Percentiles rank a stretch among this genome's conserved stretches.
These are phyloP conservation scores for Geranomyces variabilis DNA, from an alignment of 192 early-diverging fungal genomes.

Conservation along the genomic window DNA sequence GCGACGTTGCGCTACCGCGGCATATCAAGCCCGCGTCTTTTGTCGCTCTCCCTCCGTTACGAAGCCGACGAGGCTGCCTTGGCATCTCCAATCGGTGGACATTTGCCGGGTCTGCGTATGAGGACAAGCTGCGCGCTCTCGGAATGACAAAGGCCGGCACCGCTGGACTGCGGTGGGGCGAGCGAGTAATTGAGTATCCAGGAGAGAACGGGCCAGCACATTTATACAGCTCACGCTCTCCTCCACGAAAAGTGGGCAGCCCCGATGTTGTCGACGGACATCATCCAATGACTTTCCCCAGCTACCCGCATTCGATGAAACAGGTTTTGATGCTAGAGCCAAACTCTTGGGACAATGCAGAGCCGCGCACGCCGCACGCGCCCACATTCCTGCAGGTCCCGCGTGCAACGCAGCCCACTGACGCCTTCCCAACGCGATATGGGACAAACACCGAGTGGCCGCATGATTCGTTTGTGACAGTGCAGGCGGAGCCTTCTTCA, in stretches of 20 bases:
- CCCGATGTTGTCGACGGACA: no score
- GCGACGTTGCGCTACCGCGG: background rate
- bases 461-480: slow-evolving; percentile 8
- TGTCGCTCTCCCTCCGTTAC: slow-evolving; percentile 1
- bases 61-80: slow-evolving; percentile 2
- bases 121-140: background rate
- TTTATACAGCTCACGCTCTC: no score
- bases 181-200: slow-evolving; percentile 4
- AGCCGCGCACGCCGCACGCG: background rate
- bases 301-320: slow-evolving; percentile 1
- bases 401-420: background rate
- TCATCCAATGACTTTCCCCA: background rate
- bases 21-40: background rate
- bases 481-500: background rate
- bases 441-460: slow-evolving; percentile 5
- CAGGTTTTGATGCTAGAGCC: slow-evolving; percentile 1
- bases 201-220: slow-evolving; percentile 1
- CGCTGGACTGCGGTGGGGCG: background rate
- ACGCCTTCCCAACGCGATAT: background rate
- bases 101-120: background rate
- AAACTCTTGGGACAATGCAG: background rate
- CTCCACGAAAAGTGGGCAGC: no score
- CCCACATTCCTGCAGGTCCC: background rate
- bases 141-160: slow-evolving; percentile 12
- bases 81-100: background rate